Base-by-base conservation (phyloP, 129 eudicot genomes). In the Chrysanthemum makinoi region DNA sequence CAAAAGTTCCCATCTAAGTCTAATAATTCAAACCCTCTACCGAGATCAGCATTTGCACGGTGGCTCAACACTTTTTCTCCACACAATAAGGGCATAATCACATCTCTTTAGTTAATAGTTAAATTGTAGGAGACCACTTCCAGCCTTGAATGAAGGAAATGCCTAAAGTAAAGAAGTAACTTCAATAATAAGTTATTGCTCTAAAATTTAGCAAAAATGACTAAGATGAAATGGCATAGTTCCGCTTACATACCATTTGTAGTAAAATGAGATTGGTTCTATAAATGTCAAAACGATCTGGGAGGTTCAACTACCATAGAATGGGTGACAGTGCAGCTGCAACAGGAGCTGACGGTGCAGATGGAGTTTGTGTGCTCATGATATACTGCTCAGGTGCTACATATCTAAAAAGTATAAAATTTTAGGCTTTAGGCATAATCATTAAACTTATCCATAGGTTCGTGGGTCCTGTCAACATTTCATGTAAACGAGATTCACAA, bases 301-400 rank as follows among this genome's bases (percentile, higher is more conserved):
- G 98, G 52, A 89, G 84, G 83, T 95, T 95, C 84, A 95, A 39
- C 97, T 95, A 8, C 43, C 43, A 33, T 3, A 3, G 5, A 30
- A 4, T 3, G 5, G 5, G 35, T 30, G 5, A 30, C 35, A 94
- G 97, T 65, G 94, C 96, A 57, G 99, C 76, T 39, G 99, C 99
- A 53, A 94, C 91, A 5, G 99, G 99, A 61, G 87, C 97, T 13
- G 99, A 94, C 26, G 99, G 99, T 4, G 99, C 99, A 43, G 99
- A 94, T 13, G 99, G 99, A 44, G 99, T 94, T 82, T 94, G 99
- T 13, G 99, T 94, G 86, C 97, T 94, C 98, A 94, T 94, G 48
- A 94, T 94, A 78, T 94, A 94, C 74, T 94, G 99, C 82, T 94
- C 99, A 28, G 99, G 99, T 70, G 99, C 99, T 39, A 94, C 82